Base-by-base conservation (phyloP, 345 rosid species). In the Rhodamnia rubescens region DNA sequence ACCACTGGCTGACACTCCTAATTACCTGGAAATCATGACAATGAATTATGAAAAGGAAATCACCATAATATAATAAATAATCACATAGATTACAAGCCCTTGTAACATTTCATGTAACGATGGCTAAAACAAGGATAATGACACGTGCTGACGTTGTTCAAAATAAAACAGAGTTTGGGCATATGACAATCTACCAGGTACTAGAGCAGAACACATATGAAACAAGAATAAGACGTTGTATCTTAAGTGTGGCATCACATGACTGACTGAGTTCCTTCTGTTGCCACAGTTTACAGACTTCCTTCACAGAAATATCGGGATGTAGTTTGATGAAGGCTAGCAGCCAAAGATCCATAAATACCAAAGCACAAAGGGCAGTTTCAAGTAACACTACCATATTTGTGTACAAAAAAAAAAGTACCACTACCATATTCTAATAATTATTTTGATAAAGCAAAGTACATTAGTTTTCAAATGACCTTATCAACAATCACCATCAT, bases 1-100 rank as follows among this genome's bases (percentile, higher is more conserved):
- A 98, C 99, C 99, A 96, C 88, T 96, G 99, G 88, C 99, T 98
- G 88, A 95, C 99, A 91, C 99, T 98, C 92, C 99, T 92, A 90
- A 96, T 89, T 86, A 98, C 92, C 99, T 96, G 95, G 83, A 89
- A 92, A 90, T 27, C 6, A 22, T 53, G 51, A 53, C 18, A 32
- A 83, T 69, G 83, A 53, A 57, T 81, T 20, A 69, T 50, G 82
- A 84, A 80, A 84, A 51, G 86, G 53, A 20, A 83, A 32, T 84
- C 53, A 64, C 53, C 47, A 36, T 36, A 16, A 4, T 18, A 44
- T 36, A 69, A 69, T 18, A 69, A 69, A 69, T 21, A 69, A 69
- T 69, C 80, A 69, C 20, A 24, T 36, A 69, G 47, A 69, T 0
- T 36, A 69, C 26, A 69, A 2, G 80, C 80, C 75, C 80, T 69